A percentile compares a stretch with the other conserved stretches of the same genome.
phyloP scores from a whole-genome alignment of 257 asterid genomes.

The Nicotiana tomentosiformis region DNA sequence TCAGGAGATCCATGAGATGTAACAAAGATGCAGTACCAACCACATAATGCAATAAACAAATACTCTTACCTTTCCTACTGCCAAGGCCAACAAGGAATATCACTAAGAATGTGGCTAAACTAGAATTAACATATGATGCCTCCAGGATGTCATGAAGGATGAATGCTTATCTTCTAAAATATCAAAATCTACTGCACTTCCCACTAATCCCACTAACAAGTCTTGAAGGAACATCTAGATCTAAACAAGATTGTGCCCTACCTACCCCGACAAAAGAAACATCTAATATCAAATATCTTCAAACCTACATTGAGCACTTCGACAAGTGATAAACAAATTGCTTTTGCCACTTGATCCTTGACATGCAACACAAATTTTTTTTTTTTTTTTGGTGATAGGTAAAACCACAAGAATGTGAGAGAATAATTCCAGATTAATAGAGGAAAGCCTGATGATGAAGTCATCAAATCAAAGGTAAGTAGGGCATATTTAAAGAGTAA shows the following conservation, averaged over 20 bases:
- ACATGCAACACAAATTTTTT: not conserved
- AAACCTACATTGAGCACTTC: not conserved
- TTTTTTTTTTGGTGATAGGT: not conserved
- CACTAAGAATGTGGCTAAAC: not conserved
- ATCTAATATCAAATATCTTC: not conserved
- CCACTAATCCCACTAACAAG: not conserved
- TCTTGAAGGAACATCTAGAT: not conserved
- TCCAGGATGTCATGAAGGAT: not conserved
- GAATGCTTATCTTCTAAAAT: not conserved
- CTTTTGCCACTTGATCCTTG: not conserved
- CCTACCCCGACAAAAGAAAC: not conserved
- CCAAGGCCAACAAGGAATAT: not conserved
- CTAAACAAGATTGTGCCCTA: not conserved
- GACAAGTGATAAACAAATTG: not conserved
- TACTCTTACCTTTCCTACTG: not conserved
- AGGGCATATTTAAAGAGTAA: not conserved
- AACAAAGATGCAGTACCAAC: not conserved
- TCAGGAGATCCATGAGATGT: not conserved
- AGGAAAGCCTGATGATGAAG: not conserved
- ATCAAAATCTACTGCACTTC: not conserved
- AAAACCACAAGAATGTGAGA: conserved; percentile 2
- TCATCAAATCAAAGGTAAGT: conserved; percentile 2
- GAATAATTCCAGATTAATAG: not conserved
- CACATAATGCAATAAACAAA: not conserved
- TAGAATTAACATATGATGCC: not conserved